Conservation (phyloP, 2,329 filamentous ascomycete genomes). For the Microthyrium microscopicum region DNA sequence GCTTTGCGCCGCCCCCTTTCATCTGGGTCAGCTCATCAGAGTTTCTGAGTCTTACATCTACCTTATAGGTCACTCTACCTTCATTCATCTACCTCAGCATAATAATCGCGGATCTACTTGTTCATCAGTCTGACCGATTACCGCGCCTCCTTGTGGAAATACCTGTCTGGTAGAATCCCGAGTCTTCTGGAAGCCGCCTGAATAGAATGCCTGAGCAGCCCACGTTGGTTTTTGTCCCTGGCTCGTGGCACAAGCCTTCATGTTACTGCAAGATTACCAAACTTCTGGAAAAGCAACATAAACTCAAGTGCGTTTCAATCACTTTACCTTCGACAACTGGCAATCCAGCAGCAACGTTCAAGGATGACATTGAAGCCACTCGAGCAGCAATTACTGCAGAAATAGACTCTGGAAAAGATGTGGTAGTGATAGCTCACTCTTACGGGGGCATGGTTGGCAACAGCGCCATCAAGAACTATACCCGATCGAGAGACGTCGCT, state of each 20-base stretch:
- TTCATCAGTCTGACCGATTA: no score
- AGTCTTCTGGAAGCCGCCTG: no score
- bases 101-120: no score
- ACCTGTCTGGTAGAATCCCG: no score
- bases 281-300: neutral
- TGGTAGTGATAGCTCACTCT: conserved; percentile 20
- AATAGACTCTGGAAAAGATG: conserved; percentile 17
- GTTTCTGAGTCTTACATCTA: no score
- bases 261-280: neutral
- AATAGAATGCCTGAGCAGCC: no score
- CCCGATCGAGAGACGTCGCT: neutral
- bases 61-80: no score
- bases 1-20: no score
- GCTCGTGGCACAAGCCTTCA: conserved; percentile 3
- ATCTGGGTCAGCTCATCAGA: no score
- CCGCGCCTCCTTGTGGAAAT: no score
- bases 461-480: conserved; percentile 15
- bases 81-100: no score
- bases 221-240: conserved; percentile 4
- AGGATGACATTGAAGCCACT: conserved; percentile 4
- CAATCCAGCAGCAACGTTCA: neutral
- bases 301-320: neutral
- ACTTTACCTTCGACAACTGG: neutral
- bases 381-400: neutral
- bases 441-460: conserved; percentile 19